phyloP scores from a whole-genome alignment of 2,329 filamentous ascomycete genomes.

The Ophiognomonia clavigignenti-juglandacearum region DNA sequence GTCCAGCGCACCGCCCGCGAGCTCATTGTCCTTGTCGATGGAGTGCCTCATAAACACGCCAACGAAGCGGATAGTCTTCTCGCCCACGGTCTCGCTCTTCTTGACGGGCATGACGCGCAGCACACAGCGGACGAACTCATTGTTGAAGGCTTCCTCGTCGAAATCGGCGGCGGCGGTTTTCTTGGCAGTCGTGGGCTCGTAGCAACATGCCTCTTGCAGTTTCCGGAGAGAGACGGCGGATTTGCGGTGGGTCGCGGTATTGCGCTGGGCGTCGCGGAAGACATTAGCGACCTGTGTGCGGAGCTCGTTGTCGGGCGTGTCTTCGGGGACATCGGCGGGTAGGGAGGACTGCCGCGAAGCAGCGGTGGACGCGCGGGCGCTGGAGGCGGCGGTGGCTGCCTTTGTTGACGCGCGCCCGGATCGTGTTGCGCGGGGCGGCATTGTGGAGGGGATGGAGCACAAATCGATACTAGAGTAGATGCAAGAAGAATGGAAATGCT shows the following conservation, averaged over 20 bases:
- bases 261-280: conserved; percentile 80
- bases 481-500: conserved; percentile 3
- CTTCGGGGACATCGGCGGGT: conserved; percentile 56
- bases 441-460: conserved; percentile 22
- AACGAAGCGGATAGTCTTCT: conserved; percentile 79
- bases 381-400: conserved; percentile 33
- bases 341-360: conserved; percentile 41
- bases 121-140: conserved; percentile 78
- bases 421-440: conserved; percentile 46
- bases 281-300: conserved; percentile 69
- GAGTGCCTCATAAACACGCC: conserved; percentile 78
- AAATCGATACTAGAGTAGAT: conserved; percentile 17
- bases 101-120: conserved; percentile 79
- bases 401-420: conserved; percentile 41
- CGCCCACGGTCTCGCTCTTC: conserved; percentile 85
- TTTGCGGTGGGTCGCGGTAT: conserved; percentile 85
- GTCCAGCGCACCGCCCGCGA: conserved; percentile 59
- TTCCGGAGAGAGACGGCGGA: conserved; percentile 83
- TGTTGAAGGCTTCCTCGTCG: conserved; percentile 81
- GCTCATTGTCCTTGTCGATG: conserved; percentile 65
- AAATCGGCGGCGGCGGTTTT: conserved; percentile 59
- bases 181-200: conserved; percentile 51
- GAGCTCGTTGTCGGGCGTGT: conserved; percentile 65
- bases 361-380: conserved; percentile 38
- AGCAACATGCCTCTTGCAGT: conserved; percentile 80